Percentiles rank a stretch among this genome's conserved stretches.
Evolutionary conservation across 1,139 yeast genomes (phyloP).

Genomic region (Lodderomyces orthopsilosis): DNA sequence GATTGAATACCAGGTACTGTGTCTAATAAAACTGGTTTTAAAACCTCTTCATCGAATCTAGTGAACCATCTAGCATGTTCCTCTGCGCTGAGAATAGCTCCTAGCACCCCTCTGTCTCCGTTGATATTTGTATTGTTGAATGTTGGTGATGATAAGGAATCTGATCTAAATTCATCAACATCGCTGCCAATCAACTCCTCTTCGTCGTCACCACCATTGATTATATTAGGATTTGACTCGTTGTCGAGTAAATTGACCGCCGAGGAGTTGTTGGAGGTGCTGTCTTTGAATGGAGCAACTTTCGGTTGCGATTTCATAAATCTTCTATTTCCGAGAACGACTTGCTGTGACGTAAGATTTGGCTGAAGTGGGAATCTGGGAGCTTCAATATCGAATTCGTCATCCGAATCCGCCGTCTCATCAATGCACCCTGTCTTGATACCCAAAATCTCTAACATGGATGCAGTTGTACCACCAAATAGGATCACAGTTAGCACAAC

Average conservation of each 20-base stretch:
- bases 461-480: conserved; percentile 98
- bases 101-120: conserved; percentile 30
- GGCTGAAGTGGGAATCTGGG: conserved; percentile 40
- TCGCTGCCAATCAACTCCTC: conserved; percentile 38
- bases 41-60: conserved; percentile 89
- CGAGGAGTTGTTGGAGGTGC: conserved; percentile 7
- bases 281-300: conserved; percentile 11
- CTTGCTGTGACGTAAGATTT: conserved; percentile 10
- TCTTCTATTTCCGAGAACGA: conserved; percentile 36
- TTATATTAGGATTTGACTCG: conserved; percentile 13
- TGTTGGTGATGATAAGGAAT: conserved; percentile 7
- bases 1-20: conserved; percentile 23
- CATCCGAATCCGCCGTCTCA: conserved; percentile 75
- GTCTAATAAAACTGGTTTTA: conserved; percentile 91
- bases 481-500: conserved; percentile 94
- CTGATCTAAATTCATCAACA: conserved; percentile 33
- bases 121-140: conserved; percentile 1
- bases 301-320: conserved; percentile 14
- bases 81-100: conserved; percentile 55
- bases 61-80: conserved; percentile 91
- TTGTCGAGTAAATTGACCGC: conserved; percentile 9
- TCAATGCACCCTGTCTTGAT: conserved; percentile 89
- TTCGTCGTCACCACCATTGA: conserved; percentile 26
- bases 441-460: conserved; percentile 93
- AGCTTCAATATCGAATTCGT: conserved; percentile 92